Percentiles rank a stretch among this genome's conserved stretches.
These are phyloP conservation scores for Gossypium mustelinum DNA, from an alignment of 345 rosid species.

Conservation along the genomic window DNA sequence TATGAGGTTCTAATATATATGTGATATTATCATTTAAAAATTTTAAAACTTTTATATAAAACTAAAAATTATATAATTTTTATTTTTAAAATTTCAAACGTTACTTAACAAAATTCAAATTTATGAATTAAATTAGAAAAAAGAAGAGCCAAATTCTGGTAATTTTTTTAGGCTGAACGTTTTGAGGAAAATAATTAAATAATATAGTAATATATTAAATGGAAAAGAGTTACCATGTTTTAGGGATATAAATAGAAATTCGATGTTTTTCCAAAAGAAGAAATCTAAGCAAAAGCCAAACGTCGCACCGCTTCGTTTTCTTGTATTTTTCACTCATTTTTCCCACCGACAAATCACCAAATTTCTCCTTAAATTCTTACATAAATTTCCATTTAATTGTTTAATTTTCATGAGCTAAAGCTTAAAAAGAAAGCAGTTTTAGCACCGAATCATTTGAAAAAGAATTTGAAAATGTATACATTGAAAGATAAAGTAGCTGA, in stretches of 20 bases:
- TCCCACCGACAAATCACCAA: neutral
- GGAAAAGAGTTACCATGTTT: neutral
- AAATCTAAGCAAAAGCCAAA: constrained; percentile 1
- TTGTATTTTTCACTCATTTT: neutral
- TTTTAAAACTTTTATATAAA: too few relatives aligned
- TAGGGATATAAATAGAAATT: neutral
- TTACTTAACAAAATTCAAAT: too few relatives aligned
- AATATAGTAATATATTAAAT: neutral
- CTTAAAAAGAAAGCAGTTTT: neutral
- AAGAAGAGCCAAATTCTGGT: too few relatives aligned
- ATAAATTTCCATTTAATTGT: neutral
- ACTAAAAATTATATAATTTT: too few relatives aligned
- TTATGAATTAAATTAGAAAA: too few relatives aligned
- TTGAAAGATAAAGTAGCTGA: constrained; percentile 68
- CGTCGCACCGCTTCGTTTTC: neutral
- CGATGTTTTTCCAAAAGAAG: neutral
- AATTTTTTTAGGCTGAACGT: too few relatives aligned
- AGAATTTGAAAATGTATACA: constrained; percentile 37
- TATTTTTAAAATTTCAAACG: too few relatives aligned
- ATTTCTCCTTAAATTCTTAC: neutral
- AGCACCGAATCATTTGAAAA: neutral
- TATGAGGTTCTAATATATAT: too few relatives aligned
- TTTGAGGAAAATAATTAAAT: too few relatives aligned
- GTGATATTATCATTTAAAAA: too few relatives aligned
- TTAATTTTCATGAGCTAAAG: neutral